Percentiles rank a stretch among this genome's conserved stretches.
These are phyloP conservation scores for Pisolithus tinctorius DNA, from an alignment of 768 basidiomycete genomes.

Conservation along the genomic window DNA sequence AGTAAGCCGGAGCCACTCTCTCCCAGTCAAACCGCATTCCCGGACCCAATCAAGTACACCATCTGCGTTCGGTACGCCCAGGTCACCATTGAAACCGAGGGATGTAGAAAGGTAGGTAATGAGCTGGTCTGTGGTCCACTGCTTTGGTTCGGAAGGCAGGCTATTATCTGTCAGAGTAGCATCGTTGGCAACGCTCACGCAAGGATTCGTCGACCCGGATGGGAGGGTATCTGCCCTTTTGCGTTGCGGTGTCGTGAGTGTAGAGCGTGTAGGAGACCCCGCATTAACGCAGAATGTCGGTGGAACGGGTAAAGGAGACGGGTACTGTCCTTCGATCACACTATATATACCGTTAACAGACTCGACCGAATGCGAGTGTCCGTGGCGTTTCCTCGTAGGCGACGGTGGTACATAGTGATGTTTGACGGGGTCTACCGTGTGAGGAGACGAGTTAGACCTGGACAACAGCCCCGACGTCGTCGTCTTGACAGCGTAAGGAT, in stretches of 20 bases:
- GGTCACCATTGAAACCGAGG: constrained; percentile 26
- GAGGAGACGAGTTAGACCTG: constrained; percentile 52
- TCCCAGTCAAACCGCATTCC: constrained; percentile 46
- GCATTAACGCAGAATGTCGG: constrained; percentile 14
- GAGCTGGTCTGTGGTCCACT: constrained; percentile 57
- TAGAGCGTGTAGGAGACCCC: constrained; percentile 3
- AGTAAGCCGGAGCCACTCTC: constrained; percentile 54
- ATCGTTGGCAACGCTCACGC: background rate
- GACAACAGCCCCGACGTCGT: constrained; percentile 68
- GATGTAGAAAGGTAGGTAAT: constrained; percentile 45
- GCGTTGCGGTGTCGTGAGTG: constrained; percentile 12
- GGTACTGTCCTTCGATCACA: constrained; percentile 29
- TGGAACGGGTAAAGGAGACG: constrained; percentile 46
- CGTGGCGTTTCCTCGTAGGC: constrained; percentile 38
- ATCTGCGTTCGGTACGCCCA: constrained; percentile 27
- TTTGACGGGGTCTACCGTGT: constrained; percentile 26
- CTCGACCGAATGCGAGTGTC: constrained; percentile 30
- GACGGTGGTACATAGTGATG: constrained; percentile 42
- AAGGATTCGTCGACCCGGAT: constrained; percentile 11
- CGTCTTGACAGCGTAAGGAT: constrained; percentile 79
- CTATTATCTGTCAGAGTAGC: constrained; percentile 19
- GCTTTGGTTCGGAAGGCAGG: constrained; percentile 54
- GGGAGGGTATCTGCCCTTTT: constrained; percentile 38
- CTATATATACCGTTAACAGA: constrained; percentile 26
- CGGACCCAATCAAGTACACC: constrained; percentile 49